Evolutionary conservation across 2,329 filamentous ascomycete genomes (phyloP), one percentile per base, ranked within the genome.

Genomic region (Penicillium sp.): DNA sequence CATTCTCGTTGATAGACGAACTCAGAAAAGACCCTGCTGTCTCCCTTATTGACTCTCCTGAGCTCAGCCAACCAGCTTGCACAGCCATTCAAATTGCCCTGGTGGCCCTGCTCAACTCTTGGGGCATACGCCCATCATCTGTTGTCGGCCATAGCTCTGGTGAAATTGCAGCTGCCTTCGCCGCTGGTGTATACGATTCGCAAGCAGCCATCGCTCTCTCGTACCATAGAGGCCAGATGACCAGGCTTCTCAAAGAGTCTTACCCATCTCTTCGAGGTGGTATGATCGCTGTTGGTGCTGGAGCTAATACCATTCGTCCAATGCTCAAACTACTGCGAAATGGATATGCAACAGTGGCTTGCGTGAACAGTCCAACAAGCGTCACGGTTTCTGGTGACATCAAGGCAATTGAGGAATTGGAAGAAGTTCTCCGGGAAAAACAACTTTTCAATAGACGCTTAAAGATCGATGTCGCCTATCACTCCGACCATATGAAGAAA

Each of bases 321-420:
- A 56, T 53, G 28, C 33, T 56, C 45, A 47, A 58, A 35, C 50
- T 55, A 20, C 52, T 63, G 18, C 68, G 63, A 28, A 63, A 65
- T 30, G 55, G 55, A 18, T 57, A 53, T 40, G 62, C 68, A 1
- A 65, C 63, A 23, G 64, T 75, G n/a, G 77, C 71, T 1, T 75
- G 73, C 30, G 62, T 72, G 30, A 77, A 77, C 61, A 71, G 68
- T 16, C 68, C 68, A 0, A 59, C 58, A 4, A 75, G 68, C 45
- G 64, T 74, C 0, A 77, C 73, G 0, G 45, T 76, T 1, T 71
- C 71, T 14, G 71, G 71, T 0, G 67, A 73, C 42, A 45, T 40
- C 0, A 57, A 63, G 3, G 62, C 59, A 14, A 62, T 73, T 5
- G 53, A 64, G 9, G 61, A 67, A 43, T 35, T 71, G 12, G 59